Base-by-base conservation (phyloP, 2,329 filamentous ascomycete species). In the Talaromyces sp. region DNA sequence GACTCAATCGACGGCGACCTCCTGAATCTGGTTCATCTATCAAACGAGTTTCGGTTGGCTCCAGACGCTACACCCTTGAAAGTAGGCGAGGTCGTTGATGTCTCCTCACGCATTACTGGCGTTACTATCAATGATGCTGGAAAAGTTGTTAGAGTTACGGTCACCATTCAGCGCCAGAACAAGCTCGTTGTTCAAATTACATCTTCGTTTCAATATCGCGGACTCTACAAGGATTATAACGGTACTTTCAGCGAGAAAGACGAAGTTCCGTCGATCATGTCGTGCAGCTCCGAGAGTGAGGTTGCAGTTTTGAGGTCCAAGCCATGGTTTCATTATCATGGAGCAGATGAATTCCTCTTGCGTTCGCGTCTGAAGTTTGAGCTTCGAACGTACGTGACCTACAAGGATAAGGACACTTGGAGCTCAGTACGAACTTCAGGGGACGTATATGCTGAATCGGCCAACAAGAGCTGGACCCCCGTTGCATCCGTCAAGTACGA, bases 201-300 rank as follows among this genome's bases (percentile, higher is more conserved):
- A n/a, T n/a, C n/a, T n/a, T 62, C 94, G 99, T 75, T 99, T 99
- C 83, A 75, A 68, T 99, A 99, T 81, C 89, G 94, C 50, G 94
- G 94, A 58, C 81, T 82, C 31, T 99, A 99, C 78, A 88, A 84
- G 57, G 94, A 99, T 74, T 99, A 85, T 67, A 89, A 97, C 78
- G 97, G 96, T 78, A 99, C 6, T 99, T 99, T 85, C 92, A 97
- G 78, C 89, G n/a, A n/a, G n/a, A n/a, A n/a, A n/a, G n/a, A n/a
- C n/a, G n/a, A n/a, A n/a, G n/a, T n/a, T n/a, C n/a, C n/a, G n/a
- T n/a, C n/a, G n/a, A n/a, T n/a, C n/a, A n/a, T n/a, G n/a, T n/a
- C n/a, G n/a, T n/a, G n/a, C n/a, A n/a, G n/a, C n/a, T n/a, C n/a
- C n/a, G n/a, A n/a, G n/a, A n/a, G n/a, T n/a, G 94, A 97, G 67